Evolutionary conservation across 2,329 filamentous ascomycete species (phyloP).

Genomic region (Xylaria polymorpha): DNA sequence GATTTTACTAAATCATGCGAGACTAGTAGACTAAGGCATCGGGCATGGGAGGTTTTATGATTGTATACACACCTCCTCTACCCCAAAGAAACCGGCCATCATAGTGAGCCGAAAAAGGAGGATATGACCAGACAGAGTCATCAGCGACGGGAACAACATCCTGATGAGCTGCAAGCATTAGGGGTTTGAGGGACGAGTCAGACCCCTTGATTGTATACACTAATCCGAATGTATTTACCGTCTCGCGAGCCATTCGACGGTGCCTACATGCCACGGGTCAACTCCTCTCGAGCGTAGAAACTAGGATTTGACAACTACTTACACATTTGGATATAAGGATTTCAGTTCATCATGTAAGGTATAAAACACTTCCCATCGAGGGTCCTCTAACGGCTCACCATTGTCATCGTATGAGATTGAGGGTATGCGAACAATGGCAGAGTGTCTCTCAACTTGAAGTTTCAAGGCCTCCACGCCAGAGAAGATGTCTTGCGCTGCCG

Average conservation of each 20-base stretch:
- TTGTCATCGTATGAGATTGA: slow-evolving; percentile 68
- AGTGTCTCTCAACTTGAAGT: slow-evolving; percentile 54
- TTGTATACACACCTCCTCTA: slow-evolving; percentile 51
- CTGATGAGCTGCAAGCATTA: slow-evolving; percentile 66
- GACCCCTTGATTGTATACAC: slow-evolving; percentile 69
- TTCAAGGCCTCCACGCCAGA: slow-evolving; percentile 45
- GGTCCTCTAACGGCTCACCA: slow-evolving; percentile 64
- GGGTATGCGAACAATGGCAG: slow-evolving; percentile 63
- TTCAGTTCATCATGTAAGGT: slow-evolving; percentile 61
- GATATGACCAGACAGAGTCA: slow-evolving; percentile 62
- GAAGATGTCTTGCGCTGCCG: slow-evolving; percentile 47
- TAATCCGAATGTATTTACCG: slow-evolving; percentile 71
- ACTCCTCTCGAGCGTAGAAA: neutral
- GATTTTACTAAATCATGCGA: no score
- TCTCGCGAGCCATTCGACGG: slow-evolving; percentile 59
- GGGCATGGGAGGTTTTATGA: no score
- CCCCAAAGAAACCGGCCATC: slow-evolving; percentile 68
- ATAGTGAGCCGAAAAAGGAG: slow-evolving; percentile 63
- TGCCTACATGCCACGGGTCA: slow-evolving; percentile 49
- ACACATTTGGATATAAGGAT: slow-evolving; percentile 62
- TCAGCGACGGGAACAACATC: slow-evolving; percentile 67
- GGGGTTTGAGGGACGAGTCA: slow-evolving; percentile 63
- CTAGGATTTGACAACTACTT: slow-evolving; percentile 41
- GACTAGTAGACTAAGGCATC: no score
- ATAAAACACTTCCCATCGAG: slow-evolving; percentile 66